Conservation (phyloP, 164 flowering plant species). For the Echeveria elegans region DNA sequence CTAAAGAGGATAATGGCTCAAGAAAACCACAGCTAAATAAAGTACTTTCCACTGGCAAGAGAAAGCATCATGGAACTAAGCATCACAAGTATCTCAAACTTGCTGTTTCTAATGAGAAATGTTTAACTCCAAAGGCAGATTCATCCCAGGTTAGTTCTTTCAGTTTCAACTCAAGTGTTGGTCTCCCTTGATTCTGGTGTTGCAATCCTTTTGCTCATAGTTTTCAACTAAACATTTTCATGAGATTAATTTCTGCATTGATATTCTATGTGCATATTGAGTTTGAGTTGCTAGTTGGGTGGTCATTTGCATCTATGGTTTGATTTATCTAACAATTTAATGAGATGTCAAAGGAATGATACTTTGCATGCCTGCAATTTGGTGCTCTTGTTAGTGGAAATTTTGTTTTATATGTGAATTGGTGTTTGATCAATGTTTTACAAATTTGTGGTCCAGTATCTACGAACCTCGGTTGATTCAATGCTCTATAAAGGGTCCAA, state of each 20-base stretch:
- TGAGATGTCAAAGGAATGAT: not conserved
- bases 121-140: conserved; percentile 18
- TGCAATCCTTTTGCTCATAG: not conserved
- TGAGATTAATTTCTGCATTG: not conserved
- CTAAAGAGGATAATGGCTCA: conserved; percentile 20
- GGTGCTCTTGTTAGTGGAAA: too few relatives aligned
- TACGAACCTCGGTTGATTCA: not conserved
- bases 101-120: conserved; percentile 27
- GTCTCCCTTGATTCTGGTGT: not conserved
- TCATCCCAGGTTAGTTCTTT: conserved; percentile 33
- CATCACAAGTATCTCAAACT: conserved; percentile 18
- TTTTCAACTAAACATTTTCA: not conserved
- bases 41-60: conserved; percentile 23
- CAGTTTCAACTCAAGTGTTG: not conserved
- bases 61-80: conserved; percentile 19
- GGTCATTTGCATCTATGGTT: not conserved
- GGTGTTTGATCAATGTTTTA: not conserved
- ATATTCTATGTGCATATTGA: not conserved
- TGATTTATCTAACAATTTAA: not conserved
- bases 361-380: not conserved
- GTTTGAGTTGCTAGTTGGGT: not conserved
- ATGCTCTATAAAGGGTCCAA: not conserved
- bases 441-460: not conserved
- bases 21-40: conserved; percentile 27
- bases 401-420: not conserved